Conservation (phyloP, 2,329 filamentous ascomycete genomes). For the Fusarium coffeatum region DNA sequence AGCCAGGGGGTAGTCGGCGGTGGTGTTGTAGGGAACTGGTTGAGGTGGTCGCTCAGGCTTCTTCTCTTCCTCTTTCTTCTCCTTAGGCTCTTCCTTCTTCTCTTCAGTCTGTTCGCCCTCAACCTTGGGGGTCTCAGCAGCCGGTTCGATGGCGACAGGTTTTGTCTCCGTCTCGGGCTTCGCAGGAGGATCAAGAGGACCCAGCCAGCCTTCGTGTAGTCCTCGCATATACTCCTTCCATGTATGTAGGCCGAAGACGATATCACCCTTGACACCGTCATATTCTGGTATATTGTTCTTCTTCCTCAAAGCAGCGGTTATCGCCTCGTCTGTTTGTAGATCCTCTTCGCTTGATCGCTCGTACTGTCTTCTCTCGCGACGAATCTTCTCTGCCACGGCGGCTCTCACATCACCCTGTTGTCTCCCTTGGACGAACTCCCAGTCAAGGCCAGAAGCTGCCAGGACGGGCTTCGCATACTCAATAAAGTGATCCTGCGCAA, state of each 20-base stretch:
- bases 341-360: conserved; percentile 63
- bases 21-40: conserved; percentile 78
- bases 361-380: conserved; percentile 73
- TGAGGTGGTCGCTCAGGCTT: conserved; percentile 70
- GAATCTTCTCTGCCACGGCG: conserved; percentile 85
- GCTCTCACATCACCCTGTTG: conserved; percentile 93
- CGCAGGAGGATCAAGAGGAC: conserved; percentile 76
- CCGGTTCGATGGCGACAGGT: conserved; percentile 42
- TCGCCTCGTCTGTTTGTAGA: conserved; percentile 61
- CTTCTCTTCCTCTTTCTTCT: conserved; percentile 60
- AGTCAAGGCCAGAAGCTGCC: conserved; percentile 89
- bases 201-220: conserved; percentile 95
- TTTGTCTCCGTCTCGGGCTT: conserved; percentile 45
- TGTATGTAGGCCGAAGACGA: conserved; percentile 89
- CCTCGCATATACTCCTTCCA: conserved; percentile 98
- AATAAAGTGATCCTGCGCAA: conserved; percentile 93
- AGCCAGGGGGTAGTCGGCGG: conserved; percentile 76
- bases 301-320: conserved; percentile 72
- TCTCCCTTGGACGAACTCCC: conserved; percentile 93
- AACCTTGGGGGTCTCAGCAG: conserved; percentile 39
- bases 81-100: conserved; percentile 43
- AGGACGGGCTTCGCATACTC: conserved; percentile 96
- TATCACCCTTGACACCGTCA: conserved; percentile 80
- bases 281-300: conserved; percentile 77
- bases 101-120: conserved; percentile 52